Conservation (phyloP, 202 grass and related monocot genomes). For the Brachypodium distachyon region DNA sequence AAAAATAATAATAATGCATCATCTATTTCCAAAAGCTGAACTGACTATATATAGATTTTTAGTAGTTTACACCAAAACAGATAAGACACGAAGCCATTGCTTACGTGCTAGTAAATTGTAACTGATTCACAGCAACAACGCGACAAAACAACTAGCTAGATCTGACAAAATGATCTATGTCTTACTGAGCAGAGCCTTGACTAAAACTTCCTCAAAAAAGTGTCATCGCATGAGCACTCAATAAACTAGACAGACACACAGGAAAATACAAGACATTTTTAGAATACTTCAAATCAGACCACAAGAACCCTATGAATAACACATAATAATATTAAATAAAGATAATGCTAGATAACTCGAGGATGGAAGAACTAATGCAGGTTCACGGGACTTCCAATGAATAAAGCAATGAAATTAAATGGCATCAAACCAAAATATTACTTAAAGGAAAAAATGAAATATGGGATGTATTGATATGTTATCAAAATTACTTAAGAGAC, state of each 20-base stretch:
- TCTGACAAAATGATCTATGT: neutral
- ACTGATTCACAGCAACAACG: too few species aligned
- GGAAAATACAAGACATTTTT: neutral
- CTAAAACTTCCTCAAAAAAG: neutral
- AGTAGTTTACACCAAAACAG: neutral
- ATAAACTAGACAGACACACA: neutral
- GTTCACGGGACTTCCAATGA: neutral
- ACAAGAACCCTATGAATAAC: neutral
- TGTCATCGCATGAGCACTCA: neutral
- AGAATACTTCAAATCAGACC: neutral
- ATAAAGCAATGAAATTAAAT: neutral
- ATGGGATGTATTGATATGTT: neutral
- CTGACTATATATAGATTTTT: neutral
- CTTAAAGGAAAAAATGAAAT: neutral
- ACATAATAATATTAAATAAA: neutral
- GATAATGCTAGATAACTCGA: neutral
- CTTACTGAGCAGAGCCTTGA: neutral
- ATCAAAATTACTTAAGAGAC: neutral
- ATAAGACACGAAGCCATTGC: neutral
- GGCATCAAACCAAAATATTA: neutral
- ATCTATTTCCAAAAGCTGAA: neutral
- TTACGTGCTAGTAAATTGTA: neutral
- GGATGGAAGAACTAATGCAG: neutral
- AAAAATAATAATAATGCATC: neutral
- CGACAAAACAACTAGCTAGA: neutral